Evolutionary conservation across 805 yeast species (phyloP).

Genomic region (Maudiozyma saulgeensis): DNA sequence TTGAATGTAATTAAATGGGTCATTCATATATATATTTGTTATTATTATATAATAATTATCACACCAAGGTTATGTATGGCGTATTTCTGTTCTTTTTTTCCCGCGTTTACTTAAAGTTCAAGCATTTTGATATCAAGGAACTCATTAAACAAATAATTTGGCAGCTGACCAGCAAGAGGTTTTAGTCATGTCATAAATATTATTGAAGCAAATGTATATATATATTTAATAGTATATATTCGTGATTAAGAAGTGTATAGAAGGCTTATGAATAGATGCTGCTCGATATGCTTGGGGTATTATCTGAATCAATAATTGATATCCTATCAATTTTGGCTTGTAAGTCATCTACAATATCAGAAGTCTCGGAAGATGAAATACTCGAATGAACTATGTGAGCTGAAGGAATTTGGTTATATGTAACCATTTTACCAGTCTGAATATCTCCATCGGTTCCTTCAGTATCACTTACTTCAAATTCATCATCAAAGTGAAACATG

Average conservation of each 20-base stretch:
- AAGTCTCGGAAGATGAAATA: neutral
- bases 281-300: slow-evolving; percentile 2
- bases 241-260: neutral
- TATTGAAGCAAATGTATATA: too few species aligned
- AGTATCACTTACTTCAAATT: slow-evolving; percentile 2
- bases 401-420: neutral
- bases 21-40: too few species aligned
- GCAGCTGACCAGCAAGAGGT: too few species aligned
- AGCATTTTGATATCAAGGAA: too few species aligned
- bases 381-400: neutral
- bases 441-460: slow-evolving; percentile 1
- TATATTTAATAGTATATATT: neutral
- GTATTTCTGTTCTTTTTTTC: too few species aligned
- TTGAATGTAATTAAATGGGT: neutral
- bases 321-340: slow-evolving; percentile 12
- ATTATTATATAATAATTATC: too few species aligned
- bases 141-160: too few species aligned
- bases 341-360: slow-evolving; percentile 4
- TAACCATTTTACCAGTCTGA: neutral
- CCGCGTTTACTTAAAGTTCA: too few species aligned
- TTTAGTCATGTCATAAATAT: too few species aligned
- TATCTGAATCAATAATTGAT: neutral
- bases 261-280: slow-evolving; percentile 6
- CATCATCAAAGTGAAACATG: slow-evolving; percentile 2
- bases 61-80: too few species aligned